Percentiles rank a stretch among this genome's conserved stretches.
Conservation (phyloP, 2,329 filamentous ascomycete species). For the Diplodia intermedia region DNA sequence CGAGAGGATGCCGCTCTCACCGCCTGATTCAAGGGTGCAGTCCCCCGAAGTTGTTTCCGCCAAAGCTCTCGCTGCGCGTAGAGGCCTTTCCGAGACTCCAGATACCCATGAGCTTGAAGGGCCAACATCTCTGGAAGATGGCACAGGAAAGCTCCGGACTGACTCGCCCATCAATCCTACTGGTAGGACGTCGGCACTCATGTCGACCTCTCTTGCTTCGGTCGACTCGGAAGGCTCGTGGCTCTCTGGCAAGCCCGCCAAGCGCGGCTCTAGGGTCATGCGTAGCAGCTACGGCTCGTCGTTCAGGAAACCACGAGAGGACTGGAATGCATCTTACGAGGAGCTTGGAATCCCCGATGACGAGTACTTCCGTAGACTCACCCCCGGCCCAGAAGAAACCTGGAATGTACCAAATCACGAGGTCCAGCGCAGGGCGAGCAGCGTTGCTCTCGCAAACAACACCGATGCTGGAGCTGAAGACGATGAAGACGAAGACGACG, state of each 20-base stretch:
- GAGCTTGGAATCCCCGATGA: constrained; percentile 72
- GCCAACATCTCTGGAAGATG: constrained; percentile 20
- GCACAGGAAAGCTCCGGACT: constrained; percentile 40
- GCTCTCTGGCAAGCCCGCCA: constrained; percentile 77
- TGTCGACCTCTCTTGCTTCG: constrained; percentile 88
- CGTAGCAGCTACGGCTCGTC: constrained; percentile 57
- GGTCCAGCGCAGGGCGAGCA: constrained; percentile 50
- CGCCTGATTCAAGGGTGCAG: constrained; percentile 79
- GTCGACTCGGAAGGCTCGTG: constrained; percentile 96
- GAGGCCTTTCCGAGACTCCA: constrained; percentile 36
- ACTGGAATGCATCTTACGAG: constrained; percentile 68
- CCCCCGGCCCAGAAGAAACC: constrained; percentile 54
- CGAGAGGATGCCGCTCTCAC: constrained; percentile 78
- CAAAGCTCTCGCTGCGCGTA: constrained; percentile 51
- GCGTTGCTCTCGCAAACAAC: constrained; percentile 49
- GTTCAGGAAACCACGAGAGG: constrained; percentile 55
- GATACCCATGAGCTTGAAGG: constrained; percentile 19
- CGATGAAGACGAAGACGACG: constrained; percentile 51
- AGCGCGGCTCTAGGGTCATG: constrained; percentile 55
- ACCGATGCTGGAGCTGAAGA: constrained; percentile 54
- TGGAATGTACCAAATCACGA: constrained; percentile 31
- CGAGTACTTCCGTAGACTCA: constrained; percentile 71
- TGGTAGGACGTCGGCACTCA: constrained; percentile 42
- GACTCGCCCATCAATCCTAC: constrained; percentile 52
- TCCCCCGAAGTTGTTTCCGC: constrained; percentile 71